Evolutionary conservation across 495 filamentous ascomycete genomes (phyloP).

Genomic region (Penicillium desertorum): DNA sequence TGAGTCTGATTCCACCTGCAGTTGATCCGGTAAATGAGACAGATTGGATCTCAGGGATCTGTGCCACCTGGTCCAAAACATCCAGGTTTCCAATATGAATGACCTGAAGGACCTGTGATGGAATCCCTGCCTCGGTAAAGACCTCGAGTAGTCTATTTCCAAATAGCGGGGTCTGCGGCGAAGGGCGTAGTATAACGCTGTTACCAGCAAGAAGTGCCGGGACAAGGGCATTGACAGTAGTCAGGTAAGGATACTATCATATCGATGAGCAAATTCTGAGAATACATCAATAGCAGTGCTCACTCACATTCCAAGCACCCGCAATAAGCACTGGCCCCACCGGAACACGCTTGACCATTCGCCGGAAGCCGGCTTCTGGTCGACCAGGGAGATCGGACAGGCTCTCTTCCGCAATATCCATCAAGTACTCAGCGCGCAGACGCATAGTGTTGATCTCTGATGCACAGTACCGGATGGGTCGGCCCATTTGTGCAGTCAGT

Average conservation of each 20-base stretch:
- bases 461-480: slow-evolving; percentile 80
- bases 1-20: slow-evolving; percentile 76
- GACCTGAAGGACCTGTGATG: slow-evolving; percentile 77
- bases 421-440: slow-evolving; percentile 75
- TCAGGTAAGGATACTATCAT: slow-evolving; percentile 84
- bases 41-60: slow-evolving; percentile 68
- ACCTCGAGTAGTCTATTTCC: slow-evolving; percentile 77
- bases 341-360: slow-evolving; percentile 83
- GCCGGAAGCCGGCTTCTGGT: slow-evolving; percentile 77
- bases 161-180: slow-evolving; percentile 88
- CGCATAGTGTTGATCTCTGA: slow-evolving; percentile 85
- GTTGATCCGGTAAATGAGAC: slow-evolving; percentile 94
- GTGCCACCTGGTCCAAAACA: slow-evolving; percentile 73
- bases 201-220: slow-evolving; percentile 88
- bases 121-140: slow-evolving; percentile 78
- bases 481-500: slow-evolving; percentile 90
- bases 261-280: slow-evolving; percentile 12
- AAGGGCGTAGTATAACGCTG: slow-evolving; percentile 86
- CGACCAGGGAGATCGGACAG: slow-evolving; percentile 70
- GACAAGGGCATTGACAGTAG: slow-evolving; percentile 84
- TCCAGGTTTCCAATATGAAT: slow-evolving; percentile 77
- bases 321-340: slow-evolving; percentile 82
- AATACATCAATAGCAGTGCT: slow-evolving; percentile 1
- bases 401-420: slow-evolving; percentile 72
- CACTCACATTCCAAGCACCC: slow-evolving; percentile 90